Evolutionary conservation across 495 filamentous ascomycete species (phyloP).

Genomic region (Hypoxylon intermedium): DNA sequence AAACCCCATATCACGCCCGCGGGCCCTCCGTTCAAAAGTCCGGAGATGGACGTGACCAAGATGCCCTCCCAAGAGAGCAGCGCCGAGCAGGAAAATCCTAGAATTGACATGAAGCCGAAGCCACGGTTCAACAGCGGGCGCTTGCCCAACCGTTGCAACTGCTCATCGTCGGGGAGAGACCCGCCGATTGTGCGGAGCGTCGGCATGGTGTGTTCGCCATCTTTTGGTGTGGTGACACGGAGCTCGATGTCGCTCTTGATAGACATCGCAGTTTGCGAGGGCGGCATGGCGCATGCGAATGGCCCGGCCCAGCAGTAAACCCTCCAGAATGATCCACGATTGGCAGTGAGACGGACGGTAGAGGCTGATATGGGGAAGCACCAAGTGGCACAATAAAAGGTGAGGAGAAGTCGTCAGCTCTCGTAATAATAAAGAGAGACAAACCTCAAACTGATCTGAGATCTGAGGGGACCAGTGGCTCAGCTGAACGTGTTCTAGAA

Average conservation of each 20-base stretch:
- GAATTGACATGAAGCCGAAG: constrained; percentile 56
- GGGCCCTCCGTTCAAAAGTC: constrained; percentile 56
- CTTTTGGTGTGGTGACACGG: background rate
- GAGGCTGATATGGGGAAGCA: background rate
- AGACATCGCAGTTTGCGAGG: background rate
- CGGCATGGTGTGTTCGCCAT: background rate
- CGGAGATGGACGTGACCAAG: constrained; percentile 30
- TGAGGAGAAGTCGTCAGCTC: background rate
- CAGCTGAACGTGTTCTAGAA: constrained; percentile 14
- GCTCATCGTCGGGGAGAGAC: constrained; percentile 11
- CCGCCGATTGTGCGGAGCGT: constrained; percentile 3
- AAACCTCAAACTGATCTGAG: background rate
- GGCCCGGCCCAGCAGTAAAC: background rate
- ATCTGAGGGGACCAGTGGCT: background rate
- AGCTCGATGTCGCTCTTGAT: constrained; percentile 10
- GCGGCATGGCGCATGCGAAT: constrained; percentile 1
- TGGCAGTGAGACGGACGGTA: background rate
- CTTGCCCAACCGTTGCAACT: constrained; percentile 9
- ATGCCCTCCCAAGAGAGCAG: constrained; percentile 56
- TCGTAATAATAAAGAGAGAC: background rate
- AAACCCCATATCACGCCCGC: constrained; percentile 62
- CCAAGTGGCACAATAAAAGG: background rate
- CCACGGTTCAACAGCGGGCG: constrained; percentile 7
- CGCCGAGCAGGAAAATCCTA: constrained; percentile 56
- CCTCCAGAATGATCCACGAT: background rate